Evolutionary conservation across 2,329 filamentous ascomycete species (phyloP).

Genomic region (Byssoonygena ceratinophila): DNA sequence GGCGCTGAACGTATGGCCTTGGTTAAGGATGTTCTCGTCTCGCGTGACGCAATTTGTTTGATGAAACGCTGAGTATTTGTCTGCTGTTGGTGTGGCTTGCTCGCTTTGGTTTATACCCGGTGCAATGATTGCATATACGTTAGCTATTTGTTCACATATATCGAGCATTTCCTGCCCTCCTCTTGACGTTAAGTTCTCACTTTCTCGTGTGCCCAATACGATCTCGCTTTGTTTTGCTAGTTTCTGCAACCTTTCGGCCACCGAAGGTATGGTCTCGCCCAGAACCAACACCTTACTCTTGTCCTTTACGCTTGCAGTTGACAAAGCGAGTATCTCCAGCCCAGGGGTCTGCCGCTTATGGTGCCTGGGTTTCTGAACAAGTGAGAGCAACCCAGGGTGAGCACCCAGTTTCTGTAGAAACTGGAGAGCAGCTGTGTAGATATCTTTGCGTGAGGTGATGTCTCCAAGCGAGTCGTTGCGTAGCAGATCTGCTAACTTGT

Average conservation of each 20-base stretch:
- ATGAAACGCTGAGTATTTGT: slow-evolving; percentile 26
- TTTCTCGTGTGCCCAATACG: slow-evolving; percentile 22
- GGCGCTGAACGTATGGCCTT: slow-evolving; percentile 20
- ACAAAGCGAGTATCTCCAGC: slow-evolving; percentile 24
- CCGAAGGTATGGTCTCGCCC: slow-evolving; percentile 13
- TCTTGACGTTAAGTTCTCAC: slow-evolving; percentile 18
- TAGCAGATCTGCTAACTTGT: slow-evolving; percentile 31
- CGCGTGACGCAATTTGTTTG: slow-evolving; percentile 27
- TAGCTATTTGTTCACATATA: slow-evolving; percentile 27
- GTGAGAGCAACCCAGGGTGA: slow-evolving; percentile 24
- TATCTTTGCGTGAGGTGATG: slow-evolving; percentile 21
- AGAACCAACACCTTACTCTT: slow-evolving; percentile 7
- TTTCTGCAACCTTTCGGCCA: slow-evolving; percentile 20
- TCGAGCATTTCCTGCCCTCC: slow-evolving; percentile 25
- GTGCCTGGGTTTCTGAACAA: slow-evolving; percentile 29
- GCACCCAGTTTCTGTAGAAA: slow-evolving; percentile 31
- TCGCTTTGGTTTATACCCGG: slow-evolving; percentile 11
- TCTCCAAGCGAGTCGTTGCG: slow-evolving; percentile 36
- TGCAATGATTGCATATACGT: slow-evolving; percentile 22
- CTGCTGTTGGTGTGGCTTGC: slow-evolving; percentile 1
- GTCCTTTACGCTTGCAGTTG: background rate
- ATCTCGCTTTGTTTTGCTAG: slow-evolving; percentile 26
- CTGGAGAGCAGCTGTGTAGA: slow-evolving; percentile 34
- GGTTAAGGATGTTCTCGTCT: slow-evolving; percentile 30
- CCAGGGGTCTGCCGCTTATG: slow-evolving; percentile 28